phyloP scores from a whole-genome alignment of 2,329 filamentous ascomycete species.

The Xylaria sp. region DNA sequence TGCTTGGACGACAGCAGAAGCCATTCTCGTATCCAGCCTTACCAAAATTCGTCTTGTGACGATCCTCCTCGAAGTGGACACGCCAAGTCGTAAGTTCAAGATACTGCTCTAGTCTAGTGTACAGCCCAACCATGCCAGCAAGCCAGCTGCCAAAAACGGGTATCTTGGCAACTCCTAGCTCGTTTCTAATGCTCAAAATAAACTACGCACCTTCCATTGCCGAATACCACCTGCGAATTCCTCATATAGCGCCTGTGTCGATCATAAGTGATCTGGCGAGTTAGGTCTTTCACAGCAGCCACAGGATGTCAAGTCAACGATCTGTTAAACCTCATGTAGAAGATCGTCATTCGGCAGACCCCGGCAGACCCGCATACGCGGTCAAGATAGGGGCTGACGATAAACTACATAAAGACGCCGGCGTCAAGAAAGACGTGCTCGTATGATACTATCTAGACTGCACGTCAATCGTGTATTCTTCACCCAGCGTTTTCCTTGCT shows the following conservation, averaged over 20 bases:
- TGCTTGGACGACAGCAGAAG: not conserved
- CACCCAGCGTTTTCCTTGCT: not conserved
- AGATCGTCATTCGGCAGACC: slow-evolving; percentile 5
- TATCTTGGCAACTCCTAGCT: slow-evolving; percentile 13
- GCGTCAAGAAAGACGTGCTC: not conserved
- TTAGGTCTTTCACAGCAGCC: not conserved
- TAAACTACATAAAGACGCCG: not conserved
- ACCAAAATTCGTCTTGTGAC: not conserved
- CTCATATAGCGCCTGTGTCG: not conserved
- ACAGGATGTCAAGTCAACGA: not conserved
- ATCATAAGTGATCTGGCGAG: not conserved
- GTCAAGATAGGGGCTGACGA: not conserved
- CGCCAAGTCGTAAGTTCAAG: not conserved
- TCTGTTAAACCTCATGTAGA: not conserved
- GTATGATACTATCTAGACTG: too few relatives aligned
- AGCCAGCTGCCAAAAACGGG: slow-evolving; percentile 3
- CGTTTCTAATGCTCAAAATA: not conserved
- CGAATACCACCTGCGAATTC: slow-evolving; percentile 7
- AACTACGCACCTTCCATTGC: slow-evolving; percentile 6
- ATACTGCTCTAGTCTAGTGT: not conserved
- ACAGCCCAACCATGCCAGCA: not conserved
- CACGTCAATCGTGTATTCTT: not conserved
- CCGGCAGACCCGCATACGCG: not conserved
- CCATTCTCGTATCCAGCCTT: not conserved
- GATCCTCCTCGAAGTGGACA: not conserved